phyloP scores from a whole-genome alignment of 2,329 filamentous ascomycete genomes.

The Lecanosticta acicola region DNA sequence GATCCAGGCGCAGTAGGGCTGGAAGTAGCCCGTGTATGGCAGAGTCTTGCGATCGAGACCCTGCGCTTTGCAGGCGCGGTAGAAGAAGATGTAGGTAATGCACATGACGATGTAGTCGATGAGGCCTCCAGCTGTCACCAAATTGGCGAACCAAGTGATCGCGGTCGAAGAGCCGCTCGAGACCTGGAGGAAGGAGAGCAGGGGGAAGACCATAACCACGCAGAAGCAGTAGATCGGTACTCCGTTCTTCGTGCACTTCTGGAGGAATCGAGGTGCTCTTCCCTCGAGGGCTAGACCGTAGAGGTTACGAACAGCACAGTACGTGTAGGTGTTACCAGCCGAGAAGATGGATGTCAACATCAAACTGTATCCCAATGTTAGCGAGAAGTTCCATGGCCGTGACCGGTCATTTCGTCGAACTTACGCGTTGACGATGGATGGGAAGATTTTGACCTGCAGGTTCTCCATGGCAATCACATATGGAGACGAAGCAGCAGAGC shows the following conservation, averaged over 20 bases:
- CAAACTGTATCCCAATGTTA: constrained; percentile 15
- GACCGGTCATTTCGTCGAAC: not conserved
- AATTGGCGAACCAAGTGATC: constrained; percentile 43
- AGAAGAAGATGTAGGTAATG: constrained; percentile 55
- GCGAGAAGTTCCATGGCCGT: not conserved
- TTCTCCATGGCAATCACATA: constrained; percentile 37
- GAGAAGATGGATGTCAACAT: constrained; percentile 51
- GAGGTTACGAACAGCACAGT: constrained; percentile 49
- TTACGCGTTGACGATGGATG: constrained; percentile 35
- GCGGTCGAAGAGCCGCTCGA: constrained; percentile 28
- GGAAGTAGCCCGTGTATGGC: constrained; percentile 52
- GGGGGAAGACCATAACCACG: constrained; percentile 40
- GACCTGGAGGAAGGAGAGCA: constrained; percentile 33
- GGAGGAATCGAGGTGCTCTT: constrained; percentile 50
- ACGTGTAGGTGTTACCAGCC: constrained; percentile 52
- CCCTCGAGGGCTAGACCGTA: constrained; percentile 52
- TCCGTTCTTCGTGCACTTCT: constrained; percentile 55
- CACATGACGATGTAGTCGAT: constrained; percentile 60
- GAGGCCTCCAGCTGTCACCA: constrained; percentile 54
- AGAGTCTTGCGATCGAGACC: constrained; percentile 48
- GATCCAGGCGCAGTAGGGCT: constrained; percentile 51
- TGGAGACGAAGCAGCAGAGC: constrained; percentile 33
- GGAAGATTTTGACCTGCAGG: constrained; percentile 40
- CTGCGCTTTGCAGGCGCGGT: constrained; percentile 49
- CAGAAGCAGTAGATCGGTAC: constrained; percentile 56